Base-by-base conservation (phyloP, 768 basidiomycete genomes). In the Podaxis mareebaensis region DNA sequence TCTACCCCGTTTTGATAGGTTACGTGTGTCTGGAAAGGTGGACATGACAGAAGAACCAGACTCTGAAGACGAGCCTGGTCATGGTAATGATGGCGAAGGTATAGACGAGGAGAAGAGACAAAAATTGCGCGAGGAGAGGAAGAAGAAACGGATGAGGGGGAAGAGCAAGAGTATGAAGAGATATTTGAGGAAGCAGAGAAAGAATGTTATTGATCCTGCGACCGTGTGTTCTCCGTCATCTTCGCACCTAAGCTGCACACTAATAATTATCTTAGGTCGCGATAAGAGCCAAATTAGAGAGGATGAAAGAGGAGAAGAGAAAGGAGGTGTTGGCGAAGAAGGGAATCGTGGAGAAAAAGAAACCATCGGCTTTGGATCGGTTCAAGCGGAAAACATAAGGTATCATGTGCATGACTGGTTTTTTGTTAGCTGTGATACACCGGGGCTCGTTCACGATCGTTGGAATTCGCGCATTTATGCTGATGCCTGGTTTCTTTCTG, bases 161-260 rank as follows among this genome's bases (percentile, higher is more conserved):
- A 95, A 89, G 73, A 86, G 85, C 26, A 95, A 93, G 81, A 90
- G 87, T 72, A 71, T 95, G 71, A 96, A 95, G 75, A 81, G 94
- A 52, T 91, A 87, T 73, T 74, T 97, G 65, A 83, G 92, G 69
- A 97, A 95, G 79, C 92, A 96, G 75, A 86, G 93, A 73, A 95
- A 96, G 81, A 97, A 98, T 70, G 92, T 98, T 53, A 85, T 98
- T 65, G 95, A 98, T 72, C 93, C 93, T 24, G 81, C 83, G 24
- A 81, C 84, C 24, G 91, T 90, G 65, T 60, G 84, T 15, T 44
- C 22, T 24, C 42, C 20, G 22, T 17, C n/a, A 42, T 17, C n/a
- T 49, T 38, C 20, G 8, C 33, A 10, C 20, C 30, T 33, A 4
- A 36, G 26, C 5, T 49, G 30, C 20, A 15, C 15, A 20, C 58